phyloP scores from a whole-genome alignment of 768 basidiomycete genomes.

The Lyophyllum atratum region DNA sequence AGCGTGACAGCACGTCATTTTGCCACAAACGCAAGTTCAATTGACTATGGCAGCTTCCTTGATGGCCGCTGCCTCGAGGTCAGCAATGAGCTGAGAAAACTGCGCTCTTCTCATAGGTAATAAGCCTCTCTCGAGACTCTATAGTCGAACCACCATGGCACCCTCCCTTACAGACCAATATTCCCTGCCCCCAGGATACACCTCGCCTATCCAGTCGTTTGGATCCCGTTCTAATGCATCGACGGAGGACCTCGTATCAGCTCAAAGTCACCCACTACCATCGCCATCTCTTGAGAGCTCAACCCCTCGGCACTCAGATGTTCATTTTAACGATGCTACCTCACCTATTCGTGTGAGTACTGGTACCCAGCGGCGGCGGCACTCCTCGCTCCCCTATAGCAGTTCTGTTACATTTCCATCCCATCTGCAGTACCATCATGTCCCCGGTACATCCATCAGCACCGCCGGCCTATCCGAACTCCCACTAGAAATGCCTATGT shows the following conservation, averaged over 20 bases:
- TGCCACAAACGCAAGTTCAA: background rate
- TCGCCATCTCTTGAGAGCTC: background rate
- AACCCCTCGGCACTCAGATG: background rate
- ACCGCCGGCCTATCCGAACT: conserved; percentile 1
- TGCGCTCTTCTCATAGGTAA: background rate
- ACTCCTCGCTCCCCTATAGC: conserved; percentile 9
- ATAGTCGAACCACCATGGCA: background rate
- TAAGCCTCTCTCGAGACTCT: background rate
- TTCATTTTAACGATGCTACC: background rate
- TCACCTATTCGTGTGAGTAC: background rate
- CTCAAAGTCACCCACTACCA: background rate
- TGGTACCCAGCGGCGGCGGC: background rate
- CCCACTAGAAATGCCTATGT: background rate
- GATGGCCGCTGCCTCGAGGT: conserved; percentile 3
- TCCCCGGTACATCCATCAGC: conserved; percentile 10
- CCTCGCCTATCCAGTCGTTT: background rate
- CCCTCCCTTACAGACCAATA: conserved; percentile 1
- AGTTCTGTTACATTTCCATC: conserved; percentile 4
- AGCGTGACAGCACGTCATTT: background rate
- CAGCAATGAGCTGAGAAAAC: background rate
- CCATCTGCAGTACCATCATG: conserved; percentile 12
- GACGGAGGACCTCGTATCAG: conserved; percentile 3
- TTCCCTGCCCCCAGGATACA: conserved; percentile 4
- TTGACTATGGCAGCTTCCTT: conserved; percentile 1
- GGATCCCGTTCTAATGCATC: background rate